These are phyloP conservation scores for Pythium oligandrum DNA, from an alignment of 352 stramenopile species.

Conservation along the genomic window DNA sequence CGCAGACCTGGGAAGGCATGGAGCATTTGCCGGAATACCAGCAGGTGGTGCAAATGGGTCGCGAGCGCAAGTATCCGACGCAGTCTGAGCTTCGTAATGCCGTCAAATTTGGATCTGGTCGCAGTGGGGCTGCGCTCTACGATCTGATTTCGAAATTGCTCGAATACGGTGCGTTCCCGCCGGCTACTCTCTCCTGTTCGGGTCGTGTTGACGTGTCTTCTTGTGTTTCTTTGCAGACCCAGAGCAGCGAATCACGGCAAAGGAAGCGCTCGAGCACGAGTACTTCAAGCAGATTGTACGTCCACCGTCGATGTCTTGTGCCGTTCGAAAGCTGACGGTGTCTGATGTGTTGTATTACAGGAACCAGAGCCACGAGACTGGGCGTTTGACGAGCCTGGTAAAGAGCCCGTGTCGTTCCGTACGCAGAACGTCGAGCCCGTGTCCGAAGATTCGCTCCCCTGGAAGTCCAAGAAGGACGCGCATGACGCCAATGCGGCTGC, in stretches of 20 bases:
- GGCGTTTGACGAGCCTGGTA: slow-evolving; percentile 83
- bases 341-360: slow-evolving; percentile 21
- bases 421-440: slow-evolving; percentile 79
- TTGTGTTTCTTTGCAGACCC: slow-evolving; percentile 54
- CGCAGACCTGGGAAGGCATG: slow-evolving; percentile 78
- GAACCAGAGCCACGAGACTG: slow-evolving; percentile 82
- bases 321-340: neutral
- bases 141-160: slow-evolving; percentile 73
- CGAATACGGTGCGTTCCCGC: slow-evolving; percentile 59
- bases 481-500: slow-evolving; percentile 14
- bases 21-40: slow-evolving; percentile 81
- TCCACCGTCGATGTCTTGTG: neutral
- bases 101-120: slow-evolving; percentile 77
- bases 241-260: slow-evolving; percentile 85
- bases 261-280: slow-evolving; percentile 89
- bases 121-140: slow-evolving; percentile 63
- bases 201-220: neutral
- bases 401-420: slow-evolving; percentile 82
- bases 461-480: slow-evolving; percentile 60
- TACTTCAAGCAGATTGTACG: slow-evolving; percentile 91
- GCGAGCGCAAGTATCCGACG: slow-evolving; percentile 80
- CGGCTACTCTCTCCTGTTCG: neutral
- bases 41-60: slow-evolving; percentile 79
- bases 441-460: slow-evolving; percentile 63
- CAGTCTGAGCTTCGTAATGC: slow-evolving; percentile 82